Percentiles rank a stretch among this genome's conserved stretches.
phyloP scores from a whole-genome alignment of 2,329 filamentous ascomycete species.

The Talaromyces albobiverticillius region DNA sequence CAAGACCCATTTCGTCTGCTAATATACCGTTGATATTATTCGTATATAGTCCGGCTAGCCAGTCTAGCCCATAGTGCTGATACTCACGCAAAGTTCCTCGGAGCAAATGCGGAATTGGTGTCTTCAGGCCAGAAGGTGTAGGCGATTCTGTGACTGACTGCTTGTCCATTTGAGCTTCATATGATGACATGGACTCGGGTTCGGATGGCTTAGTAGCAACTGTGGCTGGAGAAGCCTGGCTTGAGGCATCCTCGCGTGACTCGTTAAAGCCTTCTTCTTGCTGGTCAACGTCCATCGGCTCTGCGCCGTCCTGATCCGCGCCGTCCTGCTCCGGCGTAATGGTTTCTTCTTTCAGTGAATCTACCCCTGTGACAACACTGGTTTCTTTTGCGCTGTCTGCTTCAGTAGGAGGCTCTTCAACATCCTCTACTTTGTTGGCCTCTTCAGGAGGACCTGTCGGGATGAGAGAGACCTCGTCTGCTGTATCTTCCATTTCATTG shows the following conservation, averaged over 20 bases:
- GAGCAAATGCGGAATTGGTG: conserved; percentile 75
- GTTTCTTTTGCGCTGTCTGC: neutral
- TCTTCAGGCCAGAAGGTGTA: conserved; percentile 51
- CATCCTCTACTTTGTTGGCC: conserved; percentile 16
- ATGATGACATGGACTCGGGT: conserved; percentile 43
- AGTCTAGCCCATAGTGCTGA: conserved; percentile 94
- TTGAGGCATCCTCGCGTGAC: conserved; percentile 32
- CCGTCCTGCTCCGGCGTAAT: too few species aligned
- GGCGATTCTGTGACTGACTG: conserved; percentile 38
- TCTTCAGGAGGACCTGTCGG: conserved; percentile 31
- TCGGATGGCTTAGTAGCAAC: conserved; percentile 44
- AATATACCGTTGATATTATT: conserved; percentile 94
- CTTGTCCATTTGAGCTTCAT: conserved; percentile 34
- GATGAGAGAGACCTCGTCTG: conserved; percentile 35
- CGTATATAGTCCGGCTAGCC: conserved; percentile 88
- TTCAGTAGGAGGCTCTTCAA: neutral
- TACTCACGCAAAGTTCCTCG: conserved; percentile 91
- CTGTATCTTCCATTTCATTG: conserved; percentile 23
- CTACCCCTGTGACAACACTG: neutral
- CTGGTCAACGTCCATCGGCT: neutral
- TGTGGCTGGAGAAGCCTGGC: conserved; percentile 42
- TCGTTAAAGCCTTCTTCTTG: conserved; percentile 21
- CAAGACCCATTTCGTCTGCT: conserved; percentile 96
- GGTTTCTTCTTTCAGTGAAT: conserved; percentile 15
- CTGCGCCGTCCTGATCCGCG: neutral